These are phyloP conservation scores for Nyssa sinensis DNA, from an alignment of 148 eudicot species.

Conservation along the genomic window DNA sequence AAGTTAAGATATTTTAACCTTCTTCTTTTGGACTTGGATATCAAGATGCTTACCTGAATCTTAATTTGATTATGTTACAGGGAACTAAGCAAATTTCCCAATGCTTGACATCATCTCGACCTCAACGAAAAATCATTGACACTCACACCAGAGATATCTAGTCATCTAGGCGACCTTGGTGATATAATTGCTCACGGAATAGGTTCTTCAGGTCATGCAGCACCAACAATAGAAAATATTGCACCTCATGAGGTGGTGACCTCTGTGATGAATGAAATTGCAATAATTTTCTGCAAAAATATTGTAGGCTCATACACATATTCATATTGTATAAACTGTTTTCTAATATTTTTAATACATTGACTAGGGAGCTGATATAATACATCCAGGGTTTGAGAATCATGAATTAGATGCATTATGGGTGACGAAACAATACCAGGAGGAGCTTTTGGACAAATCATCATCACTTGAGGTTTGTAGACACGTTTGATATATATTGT, in stretches of 20 bases:
- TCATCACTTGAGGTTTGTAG: too few relatives aligned
- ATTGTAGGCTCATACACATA: not conserved
- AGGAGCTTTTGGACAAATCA: not conserved
- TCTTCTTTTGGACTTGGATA: not conserved
- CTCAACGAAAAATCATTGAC: slow-evolving; percentile 7
- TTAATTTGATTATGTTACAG: not conserved
- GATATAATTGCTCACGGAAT: not conserved
- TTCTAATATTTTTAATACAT: not conserved
- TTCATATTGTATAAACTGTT: not conserved
- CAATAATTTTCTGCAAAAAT: not conserved
- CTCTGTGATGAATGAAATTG: not conserved
- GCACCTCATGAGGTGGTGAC: not conserved
- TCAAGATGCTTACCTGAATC: not conserved
- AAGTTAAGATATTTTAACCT: not conserved
- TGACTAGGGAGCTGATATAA: not conserved
- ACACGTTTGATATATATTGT: not conserved
- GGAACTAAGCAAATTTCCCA: not conserved
- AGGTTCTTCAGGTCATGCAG: not conserved
- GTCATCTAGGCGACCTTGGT: not conserved
- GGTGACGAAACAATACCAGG: not conserved
- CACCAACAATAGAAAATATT: not conserved
- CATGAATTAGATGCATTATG: not conserved
- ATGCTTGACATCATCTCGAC: not conserved
- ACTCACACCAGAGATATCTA: not conserved
- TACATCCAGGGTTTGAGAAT: not conserved